phyloP scores from a whole-genome alignment of 371 early-diverging fungal species.

The Parasitella parasitica region DNA sequence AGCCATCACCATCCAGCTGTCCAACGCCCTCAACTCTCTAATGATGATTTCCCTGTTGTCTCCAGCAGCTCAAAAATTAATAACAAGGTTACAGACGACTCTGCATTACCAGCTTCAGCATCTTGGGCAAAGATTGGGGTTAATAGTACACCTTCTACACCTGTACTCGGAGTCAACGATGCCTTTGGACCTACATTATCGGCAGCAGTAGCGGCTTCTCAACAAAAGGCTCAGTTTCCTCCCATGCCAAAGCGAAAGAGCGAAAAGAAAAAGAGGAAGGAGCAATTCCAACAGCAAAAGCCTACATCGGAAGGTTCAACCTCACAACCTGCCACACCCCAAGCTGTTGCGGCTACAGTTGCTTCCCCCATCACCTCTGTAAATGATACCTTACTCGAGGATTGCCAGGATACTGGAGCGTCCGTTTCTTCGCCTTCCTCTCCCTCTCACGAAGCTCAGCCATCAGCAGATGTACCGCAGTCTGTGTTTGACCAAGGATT shows the following conservation, averaged over 20 bases:
- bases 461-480: not conserved
- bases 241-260: conserved; percentile 17
- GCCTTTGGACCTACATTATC: conserved; percentile 47
- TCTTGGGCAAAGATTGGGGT: conserved; percentile 57
- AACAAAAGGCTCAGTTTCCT: conserved; percentile 19
- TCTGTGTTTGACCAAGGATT: conserved; percentile 18
- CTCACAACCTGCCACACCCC: not conserved
- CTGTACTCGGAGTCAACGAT: conserved; percentile 16
- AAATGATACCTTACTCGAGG: not conserved
- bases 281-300: conserved; percentile 14
- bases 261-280: conserved; percentile 22
- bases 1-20: not conserved
- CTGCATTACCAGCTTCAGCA: conserved; percentile 62
- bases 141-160: conserved; percentile 31
- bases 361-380: not conserved
- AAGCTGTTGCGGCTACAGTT: not conserved
- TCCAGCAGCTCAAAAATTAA: conserved; percentile 2
- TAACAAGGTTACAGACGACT: conserved; percentile 33
- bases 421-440: conserved; percentile 64
- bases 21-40: conserved; percentile 15
- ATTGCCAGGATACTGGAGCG: conserved; percentile 59
- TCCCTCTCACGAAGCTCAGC: not conserved
- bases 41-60: conserved; percentile 9
- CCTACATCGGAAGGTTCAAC: not conserved
- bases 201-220: conserved; percentile 40